Conservation (phyloP, 768 basidiomycete species). For the Russula earlei region DNA sequence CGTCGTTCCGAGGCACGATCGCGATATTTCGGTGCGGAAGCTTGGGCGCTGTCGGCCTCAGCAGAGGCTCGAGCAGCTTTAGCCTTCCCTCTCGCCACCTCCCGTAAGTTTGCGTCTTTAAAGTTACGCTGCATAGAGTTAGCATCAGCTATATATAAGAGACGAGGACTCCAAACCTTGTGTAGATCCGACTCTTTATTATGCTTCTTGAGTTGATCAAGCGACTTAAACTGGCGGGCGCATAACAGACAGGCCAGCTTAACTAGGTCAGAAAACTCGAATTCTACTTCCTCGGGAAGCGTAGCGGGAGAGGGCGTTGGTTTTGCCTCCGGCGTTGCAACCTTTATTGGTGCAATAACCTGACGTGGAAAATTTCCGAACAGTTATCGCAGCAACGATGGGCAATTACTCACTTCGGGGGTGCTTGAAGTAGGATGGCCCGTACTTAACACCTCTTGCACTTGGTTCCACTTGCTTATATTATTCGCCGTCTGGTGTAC, state of each 20-base stretch:
- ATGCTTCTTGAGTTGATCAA: conserved; percentile 82
- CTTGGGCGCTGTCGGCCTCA: conserved; percentile 23
- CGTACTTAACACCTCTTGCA: conserved; percentile 70
- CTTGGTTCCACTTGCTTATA: conserved; percentile 96
- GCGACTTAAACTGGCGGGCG: conserved; percentile 82
- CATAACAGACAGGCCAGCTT: conserved; percentile 83
- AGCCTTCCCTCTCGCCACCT: conserved; percentile 63
- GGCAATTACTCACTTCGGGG: conserved; percentile 7
- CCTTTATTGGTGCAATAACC: conserved; percentile 2
- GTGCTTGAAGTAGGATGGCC: conserved; percentile 18
- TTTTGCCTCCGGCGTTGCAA: conserved; percentile 3
- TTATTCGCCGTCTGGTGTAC: conserved; percentile 64
- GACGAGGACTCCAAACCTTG: conserved; percentile 50
- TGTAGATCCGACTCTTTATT: conserved; percentile 92
- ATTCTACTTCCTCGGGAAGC: conserved; percentile 46
- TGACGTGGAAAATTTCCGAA: conserved; percentile 9
- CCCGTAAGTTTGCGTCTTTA: conserved; percentile 60
- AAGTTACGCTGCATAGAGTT: conserved; percentile 64
- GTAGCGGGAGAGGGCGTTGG: conserved; percentile 28
- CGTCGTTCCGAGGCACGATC: conserved; percentile 92
- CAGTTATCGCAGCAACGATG: neutral
- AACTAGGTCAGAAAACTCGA: conserved; percentile 72
- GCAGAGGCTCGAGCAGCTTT: conserved; percentile 33
- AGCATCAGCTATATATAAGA: neutral
- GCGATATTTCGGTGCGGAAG: conserved; percentile 72